phyloP scores from a whole-genome alignment of 1,139 yeast species.

The Candida freyschussii region DNA sequence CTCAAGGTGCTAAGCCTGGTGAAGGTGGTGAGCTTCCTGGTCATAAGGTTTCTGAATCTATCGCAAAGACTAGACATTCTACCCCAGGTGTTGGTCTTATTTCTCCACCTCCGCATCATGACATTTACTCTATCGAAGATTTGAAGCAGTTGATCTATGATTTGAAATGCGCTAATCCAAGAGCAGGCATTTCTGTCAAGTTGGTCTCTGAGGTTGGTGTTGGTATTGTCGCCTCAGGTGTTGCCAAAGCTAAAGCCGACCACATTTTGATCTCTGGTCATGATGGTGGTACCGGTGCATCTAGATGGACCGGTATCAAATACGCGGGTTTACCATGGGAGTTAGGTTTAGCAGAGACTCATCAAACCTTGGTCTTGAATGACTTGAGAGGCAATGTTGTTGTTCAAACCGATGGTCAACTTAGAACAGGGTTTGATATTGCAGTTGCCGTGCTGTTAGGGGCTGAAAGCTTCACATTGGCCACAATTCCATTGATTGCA shows the following conservation, averaged over 20 bases:
- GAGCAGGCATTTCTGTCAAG: slow-evolving; percentile 95
- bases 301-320: slow-evolving; percentile 94
- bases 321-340: slow-evolving; percentile 99
- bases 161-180: slow-evolving; percentile 92
- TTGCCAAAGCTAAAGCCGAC: slow-evolving; percentile 97
- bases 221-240: slow-evolving; percentile 98
- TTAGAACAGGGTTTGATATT: slow-evolving; percentile 88
- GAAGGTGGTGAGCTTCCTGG: slow-evolving; percentile 99
- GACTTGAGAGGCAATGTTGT: slow-evolving; percentile 93
- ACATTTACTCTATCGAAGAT: slow-evolving; percentile 96
- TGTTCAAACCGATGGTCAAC: slow-evolving; percentile 96
- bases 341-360: slow-evolving; percentile 95
- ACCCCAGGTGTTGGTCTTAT: slow-evolving; percentile 96
- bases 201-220: slow-evolving; percentile 98
- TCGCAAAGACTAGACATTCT: slow-evolving; percentile 95
- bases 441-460: slow-evolving; percentile 95
- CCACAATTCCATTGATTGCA: slow-evolving; percentile 94
- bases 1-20: slow-evolving; percentile 99
- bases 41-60: slow-evolving; percentile 70
- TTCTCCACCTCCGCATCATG: slow-evolving; percentile 98
- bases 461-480: slow-evolving; percentile 98
- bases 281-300: slow-evolving; percentile 99
- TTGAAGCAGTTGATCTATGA: slow-evolving; percentile 95
- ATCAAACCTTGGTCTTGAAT: slow-evolving; percentile 92
- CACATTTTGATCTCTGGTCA: slow-evolving; percentile 94